These are phyloP conservation scores for Lentinula sp. DNA, from an alignment of 768 basidiomycete species.

Conservation along the genomic window DNA sequence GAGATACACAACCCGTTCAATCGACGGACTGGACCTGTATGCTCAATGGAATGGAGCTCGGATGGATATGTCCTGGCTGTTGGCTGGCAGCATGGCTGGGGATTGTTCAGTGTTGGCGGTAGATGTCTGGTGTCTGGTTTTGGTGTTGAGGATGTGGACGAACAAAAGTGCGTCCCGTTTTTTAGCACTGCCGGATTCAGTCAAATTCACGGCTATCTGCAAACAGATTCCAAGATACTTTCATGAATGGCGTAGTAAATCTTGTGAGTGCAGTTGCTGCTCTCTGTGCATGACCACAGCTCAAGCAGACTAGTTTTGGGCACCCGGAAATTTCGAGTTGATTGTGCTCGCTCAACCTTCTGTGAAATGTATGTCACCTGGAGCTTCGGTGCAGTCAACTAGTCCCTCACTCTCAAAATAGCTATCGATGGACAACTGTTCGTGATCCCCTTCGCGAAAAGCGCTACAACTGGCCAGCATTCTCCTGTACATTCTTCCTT, in stretches of 20 bases:
- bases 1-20: conserved; percentile 58
- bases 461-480: conserved; percentile 86
- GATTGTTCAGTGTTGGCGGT: conserved; percentile 84
- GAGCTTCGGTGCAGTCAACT: background rate
- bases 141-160: conserved; percentile 62
- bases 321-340: conserved; percentile 86
- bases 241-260: conserved; percentile 74
- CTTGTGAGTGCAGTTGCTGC: conserved; percentile 44
- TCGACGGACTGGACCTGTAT: conserved; percentile 55
- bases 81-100: conserved; percentile 89
- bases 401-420: conserved; percentile 15
- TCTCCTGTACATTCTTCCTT: conserved; percentile 64
- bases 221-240: conserved; percentile 67
- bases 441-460: conserved; percentile 89
- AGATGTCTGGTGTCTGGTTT: conserved; percentile 78
- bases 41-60: conserved; percentile 82
- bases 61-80: conserved; percentile 95
- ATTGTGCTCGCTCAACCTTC: conserved; percentile 60
- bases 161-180: conserved; percentile 32
- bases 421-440: conserved; percentile 70
- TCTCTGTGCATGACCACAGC: background rate
- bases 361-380: conserved; percentile 37
- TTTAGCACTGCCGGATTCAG: background rate
- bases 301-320: conserved; percentile 70
- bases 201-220: background rate